Evolutionary conservation across 1,284 basidiomycete genomes (phyloP).

Genomic region (Apiotrichum mycotoxinovorans): DNA sequence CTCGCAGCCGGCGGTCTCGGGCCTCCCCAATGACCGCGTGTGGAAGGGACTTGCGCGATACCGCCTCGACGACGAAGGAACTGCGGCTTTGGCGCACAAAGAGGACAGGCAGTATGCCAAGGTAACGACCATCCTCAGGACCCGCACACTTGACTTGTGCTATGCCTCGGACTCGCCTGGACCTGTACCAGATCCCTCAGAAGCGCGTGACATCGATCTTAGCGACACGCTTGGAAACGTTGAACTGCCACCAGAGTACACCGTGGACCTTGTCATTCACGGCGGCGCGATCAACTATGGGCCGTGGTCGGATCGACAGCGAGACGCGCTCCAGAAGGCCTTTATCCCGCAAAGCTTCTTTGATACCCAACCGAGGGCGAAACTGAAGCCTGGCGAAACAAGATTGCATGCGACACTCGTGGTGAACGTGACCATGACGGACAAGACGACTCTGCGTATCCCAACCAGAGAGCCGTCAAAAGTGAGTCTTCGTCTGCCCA

Average conservation of each 20-base stretch:
- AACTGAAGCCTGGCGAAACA: conserved; percentile 67
- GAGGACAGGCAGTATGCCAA: conserved; percentile 71
- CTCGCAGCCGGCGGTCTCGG: conserved; percentile 32
- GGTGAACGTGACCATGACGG: conserved; percentile 72
- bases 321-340: conserved; percentile 67
- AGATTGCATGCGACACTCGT: conserved; percentile 75
- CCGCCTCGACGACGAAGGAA: conserved; percentile 28
- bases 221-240: conserved; percentile 76
- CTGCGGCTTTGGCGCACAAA: neutral
- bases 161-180: conserved; percentile 72
- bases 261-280: conserved; percentile 73
- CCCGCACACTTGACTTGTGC: conserved; percentile 66
- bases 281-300: conserved; percentile 77
- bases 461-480: conserved; percentile 73
- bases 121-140: conserved; percentile 74
- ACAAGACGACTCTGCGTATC: conserved; percentile 69
- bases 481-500: neutral
- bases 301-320: conserved; percentile 89
- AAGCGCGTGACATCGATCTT: conserved; percentile 51
- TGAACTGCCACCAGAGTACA: conserved; percentile 85
- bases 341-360: conserved; percentile 80
- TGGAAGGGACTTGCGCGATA: conserved; percentile 54
- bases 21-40: conserved; percentile 36
- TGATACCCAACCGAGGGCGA: conserved; percentile 58
- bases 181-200: conserved; percentile 38